phyloP scores from a whole-genome alignment of 2,329 filamentous ascomycete species.

The Chaetomium sp. region DNA sequence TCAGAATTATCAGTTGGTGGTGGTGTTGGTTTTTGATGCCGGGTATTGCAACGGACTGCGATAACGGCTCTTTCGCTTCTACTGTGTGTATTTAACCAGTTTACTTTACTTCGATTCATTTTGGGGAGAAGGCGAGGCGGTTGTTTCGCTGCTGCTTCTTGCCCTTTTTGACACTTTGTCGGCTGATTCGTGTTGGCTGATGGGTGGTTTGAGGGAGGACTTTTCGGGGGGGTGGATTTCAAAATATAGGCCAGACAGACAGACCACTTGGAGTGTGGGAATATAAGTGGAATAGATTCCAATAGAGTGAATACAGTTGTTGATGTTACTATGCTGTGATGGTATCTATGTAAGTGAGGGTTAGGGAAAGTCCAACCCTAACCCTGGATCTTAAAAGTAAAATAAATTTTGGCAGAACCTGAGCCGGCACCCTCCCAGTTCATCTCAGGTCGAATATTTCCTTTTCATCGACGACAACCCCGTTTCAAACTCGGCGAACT shows the following conservation, averaged over 20 bases:
- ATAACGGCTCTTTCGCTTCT: slow-evolving; percentile 8
- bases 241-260: background rate
- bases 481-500: no score
- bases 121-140: background rate
- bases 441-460: no score
- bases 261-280: background rate
- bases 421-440: no score
- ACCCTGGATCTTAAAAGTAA: no score
- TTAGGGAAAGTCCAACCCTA: no score
- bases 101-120: slow-evolving; percentile 14
- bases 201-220: slow-evolving; percentile 3
- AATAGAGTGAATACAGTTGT: background rate
- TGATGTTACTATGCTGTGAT: no score
- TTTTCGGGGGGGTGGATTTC: background rate
- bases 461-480: no score
- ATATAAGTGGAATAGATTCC: background rate
- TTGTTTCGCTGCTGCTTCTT: background rate
- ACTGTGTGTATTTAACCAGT: slow-evolving; percentile 9
- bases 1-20: background rate
- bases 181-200: background rate
- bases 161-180: background rate
- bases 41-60: background rate
- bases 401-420: no score
- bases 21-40: no score
- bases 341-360: no score